Evolutionary conservation across 192 early-diverging fungal genomes (phyloP), one percentile per base, ranked within the genome.

Genomic region (Podila horticola): DNA sequence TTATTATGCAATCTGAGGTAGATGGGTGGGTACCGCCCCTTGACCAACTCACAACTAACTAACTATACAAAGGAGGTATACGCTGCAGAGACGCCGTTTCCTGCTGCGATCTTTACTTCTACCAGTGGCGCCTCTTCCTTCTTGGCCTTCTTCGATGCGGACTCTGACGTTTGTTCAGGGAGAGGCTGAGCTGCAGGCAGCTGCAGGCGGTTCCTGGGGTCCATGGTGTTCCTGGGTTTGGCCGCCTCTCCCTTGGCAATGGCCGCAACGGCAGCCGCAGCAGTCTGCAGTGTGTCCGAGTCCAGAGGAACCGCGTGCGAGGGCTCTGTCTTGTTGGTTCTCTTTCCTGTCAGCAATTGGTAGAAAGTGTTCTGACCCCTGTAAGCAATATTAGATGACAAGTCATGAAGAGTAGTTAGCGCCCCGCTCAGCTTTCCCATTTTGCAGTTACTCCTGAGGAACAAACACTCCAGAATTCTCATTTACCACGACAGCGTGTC

Each of bases 361-460:
- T 62, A 82, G 36, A 79, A 74, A 11, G 69, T 70, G 64, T 85
- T 85, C 30, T 82, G 84, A 26, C 84, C 84, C 84, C 82, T 81
- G 51, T 34, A 15, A 55, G 24, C 52, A 22, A 26, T 26, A 45
- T 45, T 34, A 38, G 36, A 38, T 10, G 10, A 10, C 41, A 45
- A 15, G 41, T 3, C 36, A 10, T 7, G 8, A 45, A 17, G 11
- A 45, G 15, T 0, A 45, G 41, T 45, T 45, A 45, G 41, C 11
- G 41, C 41, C 15, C 11, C 15, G 11, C 41, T 45, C 41, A 45
- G n/a, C n/a, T 36, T 36, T 36, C 6, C 2, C 34, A 45, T 45
- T 2, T 7, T 38, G 5, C 36, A 6, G 15, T 45, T 15, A 45
- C 41, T 1, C 11, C 12, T 45, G 4, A 10, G 36, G 11, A 13